Evolutionary conservation across 768 basidiomycete species (phyloP).

Genomic region (Lactarius hengduanensis): DNA sequence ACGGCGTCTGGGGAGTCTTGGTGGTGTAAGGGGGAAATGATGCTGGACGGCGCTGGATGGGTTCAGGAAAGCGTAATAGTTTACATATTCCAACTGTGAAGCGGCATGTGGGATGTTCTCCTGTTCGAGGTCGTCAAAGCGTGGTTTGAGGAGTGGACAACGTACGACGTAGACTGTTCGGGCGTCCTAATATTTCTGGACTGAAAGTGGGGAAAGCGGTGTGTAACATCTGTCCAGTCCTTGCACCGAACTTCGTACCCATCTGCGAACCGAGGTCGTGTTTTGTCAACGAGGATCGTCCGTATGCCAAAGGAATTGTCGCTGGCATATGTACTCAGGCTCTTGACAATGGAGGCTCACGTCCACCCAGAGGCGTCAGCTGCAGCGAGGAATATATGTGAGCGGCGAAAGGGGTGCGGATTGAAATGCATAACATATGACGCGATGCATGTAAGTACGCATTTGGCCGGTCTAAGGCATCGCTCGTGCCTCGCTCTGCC

Average conservation of each 20-base stretch:
- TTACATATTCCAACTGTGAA: conserved; percentile 46
- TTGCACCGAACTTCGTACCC: conserved; percentile 67
- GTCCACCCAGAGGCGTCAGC: no score
- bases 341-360: no score
- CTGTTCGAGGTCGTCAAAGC: conserved; percentile 38
- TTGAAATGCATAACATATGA: no score
- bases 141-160: no score
- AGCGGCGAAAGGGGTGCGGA: no score
- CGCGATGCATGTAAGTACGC: no score
- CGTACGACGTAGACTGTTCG: conserved; percentile 68
- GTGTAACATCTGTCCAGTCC: conserved; percentile 38
- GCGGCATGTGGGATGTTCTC: conserved; percentile 68
- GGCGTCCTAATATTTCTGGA: conserved; percentile 57
- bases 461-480: no score
- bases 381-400: no score
- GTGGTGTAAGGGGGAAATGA: conserved; percentile 66
- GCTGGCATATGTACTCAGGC: no score
- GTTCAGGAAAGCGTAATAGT: conserved; percentile 36
- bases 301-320: conserved; percentile 58
- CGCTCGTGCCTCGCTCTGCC: no score
- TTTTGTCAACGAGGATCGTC: conserved; percentile 49
- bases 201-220: conserved; percentile 33
- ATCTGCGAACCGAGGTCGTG: conserved; percentile 36
- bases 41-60: conserved; percentile 43
- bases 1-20: conserved; percentile 53